Percentiles rank a stretch among this genome's conserved stretches.
These are phyloP conservation scores for Emmonsiellopsis sp. DNA, from an alignment of 2,329 filamentous ascomycete species.

Conservation along the genomic window DNA sequence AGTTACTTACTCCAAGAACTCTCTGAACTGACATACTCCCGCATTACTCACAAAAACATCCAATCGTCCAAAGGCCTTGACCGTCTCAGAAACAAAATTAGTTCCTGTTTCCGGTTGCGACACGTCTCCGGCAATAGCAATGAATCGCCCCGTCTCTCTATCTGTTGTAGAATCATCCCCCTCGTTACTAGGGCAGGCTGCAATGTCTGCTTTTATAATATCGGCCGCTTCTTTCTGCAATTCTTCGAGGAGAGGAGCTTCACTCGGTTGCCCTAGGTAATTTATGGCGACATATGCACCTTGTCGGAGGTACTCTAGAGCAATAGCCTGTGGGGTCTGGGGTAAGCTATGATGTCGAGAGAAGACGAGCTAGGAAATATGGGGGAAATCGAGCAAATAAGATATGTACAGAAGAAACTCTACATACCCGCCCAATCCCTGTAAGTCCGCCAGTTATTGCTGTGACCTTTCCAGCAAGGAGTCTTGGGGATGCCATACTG, in stretches of 20 bases:
- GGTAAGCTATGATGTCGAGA: not conserved
- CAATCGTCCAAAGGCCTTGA: constrained; percentile 45
- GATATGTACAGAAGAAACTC: not conserved
- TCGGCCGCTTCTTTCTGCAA: constrained; percentile 35
- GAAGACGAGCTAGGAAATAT: not conserved
- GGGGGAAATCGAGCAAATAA: not conserved
- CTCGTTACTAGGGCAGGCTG: constrained; percentile 4
- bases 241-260: constrained; percentile 33
- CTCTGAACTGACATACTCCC: constrained; percentile 77
- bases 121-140: constrained; percentile 68
- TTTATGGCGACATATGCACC: constrained; percentile 74
- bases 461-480: constrained; percentile 66
- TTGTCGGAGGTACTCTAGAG: constrained; percentile 66
- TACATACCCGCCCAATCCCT: constrained; percentile 60
- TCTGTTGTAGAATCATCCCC: not conserved
- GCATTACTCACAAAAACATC: constrained; percentile 84
- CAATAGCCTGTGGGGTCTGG: constrained; percentile 52
- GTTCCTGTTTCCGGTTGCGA: constrained; percentile 62
- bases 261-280: constrained; percentile 49
- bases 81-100: constrained; percentile 56
- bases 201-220: constrained; percentile 5
- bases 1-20: constrained; percentile 59
- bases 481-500: constrained; percentile 27
- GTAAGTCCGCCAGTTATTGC: constrained; percentile 82
- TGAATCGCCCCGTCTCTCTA: constrained; percentile 32